These are phyloP conservation scores for Beauveria brongniartii DNA, from an alignment of 2,329 filamentous ascomycete species.

Conservation along the genomic window DNA sequence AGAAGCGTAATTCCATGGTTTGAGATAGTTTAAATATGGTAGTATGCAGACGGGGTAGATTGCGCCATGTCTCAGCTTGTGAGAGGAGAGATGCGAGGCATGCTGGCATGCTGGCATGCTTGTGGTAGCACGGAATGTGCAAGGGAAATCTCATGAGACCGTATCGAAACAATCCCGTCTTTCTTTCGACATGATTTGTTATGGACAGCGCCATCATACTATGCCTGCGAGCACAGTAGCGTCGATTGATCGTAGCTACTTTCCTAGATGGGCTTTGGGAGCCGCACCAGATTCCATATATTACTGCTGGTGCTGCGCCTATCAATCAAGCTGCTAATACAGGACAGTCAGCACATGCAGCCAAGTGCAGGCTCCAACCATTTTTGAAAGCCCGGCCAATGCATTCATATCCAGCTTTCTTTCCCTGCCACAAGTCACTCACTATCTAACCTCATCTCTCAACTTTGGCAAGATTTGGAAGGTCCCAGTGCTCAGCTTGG, in stretches of 20 bases:
- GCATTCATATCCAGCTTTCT: neutral
- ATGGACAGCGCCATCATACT: neutral
- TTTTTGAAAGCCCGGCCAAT: neutral
- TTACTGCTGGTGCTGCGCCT: neutral
- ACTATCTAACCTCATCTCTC: neutral
- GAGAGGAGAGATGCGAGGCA: neutral
- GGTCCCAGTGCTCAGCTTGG: neutral
- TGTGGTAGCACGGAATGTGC: neutral
- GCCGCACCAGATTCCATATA: neutral
- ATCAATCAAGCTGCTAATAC: neutral
- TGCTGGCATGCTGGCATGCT: neutral
- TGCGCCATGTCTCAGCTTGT: neutral
- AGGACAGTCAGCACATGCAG: conserved; percentile 1
- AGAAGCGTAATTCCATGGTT: neutral
- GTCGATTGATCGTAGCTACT: neutral
- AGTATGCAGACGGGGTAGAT: neutral
- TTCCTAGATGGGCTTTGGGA: neutral
- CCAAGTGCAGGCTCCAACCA: neutral
- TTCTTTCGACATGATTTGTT: neutral
- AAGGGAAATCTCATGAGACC: neutral
- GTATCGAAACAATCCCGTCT: neutral
- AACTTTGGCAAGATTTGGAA: neutral
- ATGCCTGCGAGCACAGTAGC: too few relatives aligned
- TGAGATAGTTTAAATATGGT: neutral
- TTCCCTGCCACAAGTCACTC: neutral